Evolutionary conservation across 169 alveolate genomes (phyloP).

Genomic region (Eimeria tenella): DNA sequence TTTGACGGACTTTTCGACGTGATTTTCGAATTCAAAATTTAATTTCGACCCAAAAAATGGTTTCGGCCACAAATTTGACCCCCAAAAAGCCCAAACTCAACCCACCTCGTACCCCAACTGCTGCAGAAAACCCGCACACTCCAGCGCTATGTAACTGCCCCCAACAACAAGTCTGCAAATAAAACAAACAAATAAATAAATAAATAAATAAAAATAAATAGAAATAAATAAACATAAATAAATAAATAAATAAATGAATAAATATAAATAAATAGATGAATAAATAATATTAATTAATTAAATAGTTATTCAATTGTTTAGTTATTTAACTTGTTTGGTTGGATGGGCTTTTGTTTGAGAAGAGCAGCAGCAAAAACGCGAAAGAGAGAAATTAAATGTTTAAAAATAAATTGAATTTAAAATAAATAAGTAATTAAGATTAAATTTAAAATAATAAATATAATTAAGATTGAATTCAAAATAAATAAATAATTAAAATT

Average conservation of each 20-base stretch:
- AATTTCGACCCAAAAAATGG: too few species aligned
- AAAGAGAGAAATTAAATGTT: not conserved
- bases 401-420: not conserved
- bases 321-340: not conserved
- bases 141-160: slow-evolving; percentile 98
- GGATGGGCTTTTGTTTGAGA: not conserved
- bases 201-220: too few species aligned
- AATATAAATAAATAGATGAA: not conserved
- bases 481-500: not conserved
- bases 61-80: too few species aligned
- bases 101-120: slow-evolving; percentile 95
- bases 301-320: not conserved
- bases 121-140: slow-evolving; percentile 98
- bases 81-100: too few species aligned
- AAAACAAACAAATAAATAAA: not conserved
- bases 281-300: not conserved
- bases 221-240: not conserved
- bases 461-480: not conserved
- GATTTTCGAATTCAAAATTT: too few species aligned
- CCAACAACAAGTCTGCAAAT: slow-evolving; percentile 95
- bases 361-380: not conserved
- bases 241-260: not conserved
- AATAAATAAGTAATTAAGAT: not conserved
- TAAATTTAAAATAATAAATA: not conserved
- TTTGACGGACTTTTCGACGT: too few species aligned